These are phyloP conservation scores for Juglanconis juglandina DNA, from an alignment of 2,329 filamentous ascomycete genomes.

Conservation along the genomic window DNA sequence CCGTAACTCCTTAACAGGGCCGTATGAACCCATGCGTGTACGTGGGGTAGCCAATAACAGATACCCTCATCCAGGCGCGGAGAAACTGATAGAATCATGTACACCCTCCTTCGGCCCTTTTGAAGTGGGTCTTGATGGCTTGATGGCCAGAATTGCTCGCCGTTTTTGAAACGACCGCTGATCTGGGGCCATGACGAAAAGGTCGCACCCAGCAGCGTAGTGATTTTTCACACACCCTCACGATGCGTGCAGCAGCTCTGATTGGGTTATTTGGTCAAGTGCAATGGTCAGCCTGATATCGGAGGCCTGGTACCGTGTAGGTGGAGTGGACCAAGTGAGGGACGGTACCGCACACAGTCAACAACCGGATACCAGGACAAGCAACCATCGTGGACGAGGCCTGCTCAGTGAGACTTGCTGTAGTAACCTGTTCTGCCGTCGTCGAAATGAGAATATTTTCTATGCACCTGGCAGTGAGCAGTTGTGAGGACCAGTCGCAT, in stretches of 20 bases:
- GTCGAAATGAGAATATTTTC: background rate
- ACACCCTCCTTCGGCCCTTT: background rate
- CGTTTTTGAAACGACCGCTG: constrained; percentile 2
- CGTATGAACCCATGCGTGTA: background rate
- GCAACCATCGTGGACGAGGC: background rate
- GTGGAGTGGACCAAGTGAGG: background rate
- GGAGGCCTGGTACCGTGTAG: background rate
- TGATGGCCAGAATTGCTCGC: background rate
- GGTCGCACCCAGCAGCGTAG: background rate
- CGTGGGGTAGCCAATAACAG: background rate
- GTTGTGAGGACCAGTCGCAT: background rate
- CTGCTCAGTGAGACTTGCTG: background rate
- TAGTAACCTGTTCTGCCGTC: background rate
- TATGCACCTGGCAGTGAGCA: background rate
- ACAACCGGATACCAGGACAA: too few species aligned
- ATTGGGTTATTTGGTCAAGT: background rate
- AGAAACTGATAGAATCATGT: constrained; percentile 2
- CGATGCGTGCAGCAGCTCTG: background rate
- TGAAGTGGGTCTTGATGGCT: constrained; percentile 4
- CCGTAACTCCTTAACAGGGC: background rate
- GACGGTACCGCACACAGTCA: too few species aligned
- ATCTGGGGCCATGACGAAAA: background rate
- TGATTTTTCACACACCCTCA: background rate
- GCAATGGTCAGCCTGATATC: background rate
- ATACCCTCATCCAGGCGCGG: background rate